phyloP scores from a whole-genome alignment of 2,329 filamentous ascomycete genomes.

The Xylariomycetidae sp. region DNA sequence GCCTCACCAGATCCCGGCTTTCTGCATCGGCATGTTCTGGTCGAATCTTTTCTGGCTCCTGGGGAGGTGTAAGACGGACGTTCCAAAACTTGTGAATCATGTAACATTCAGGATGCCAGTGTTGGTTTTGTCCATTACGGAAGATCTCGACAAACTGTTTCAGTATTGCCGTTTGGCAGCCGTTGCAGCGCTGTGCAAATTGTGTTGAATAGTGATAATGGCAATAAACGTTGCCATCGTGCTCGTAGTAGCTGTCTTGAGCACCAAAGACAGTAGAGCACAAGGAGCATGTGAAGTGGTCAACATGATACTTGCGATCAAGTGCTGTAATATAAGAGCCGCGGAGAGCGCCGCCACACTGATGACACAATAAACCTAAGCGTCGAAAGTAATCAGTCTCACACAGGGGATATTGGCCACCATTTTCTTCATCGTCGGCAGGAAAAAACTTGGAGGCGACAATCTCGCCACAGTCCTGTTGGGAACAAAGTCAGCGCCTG shows the following conservation, averaged over 20 bases:
- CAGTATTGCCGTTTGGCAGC: conserved; percentile 92
- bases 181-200: conserved; percentile 93
- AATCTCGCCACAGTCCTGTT: conserved; percentile 95
- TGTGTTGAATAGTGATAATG: conserved; percentile 98
- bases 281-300: conserved; percentile 97
- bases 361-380: conserved; percentile 83
- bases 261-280: conserved; percentile 98
- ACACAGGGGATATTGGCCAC: conserved; percentile 87
- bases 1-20: conserved; percentile 70
- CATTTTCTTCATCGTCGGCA: conserved; percentile 82
- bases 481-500: no score
- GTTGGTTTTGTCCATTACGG: conserved; percentile 94
- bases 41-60: conserved; percentile 42
- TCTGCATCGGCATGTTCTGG: conserved; percentile 49
- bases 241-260: conserved; percentile 98
- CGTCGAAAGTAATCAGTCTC: conserved; percentile 97
- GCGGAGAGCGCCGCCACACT: conserved; percentile 86
- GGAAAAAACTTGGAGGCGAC: conserved; percentile 99
- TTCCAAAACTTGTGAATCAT: conserved; percentile 99
- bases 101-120: conserved; percentile 99
- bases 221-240: conserved; percentile 93
- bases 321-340: conserved; percentile 98
- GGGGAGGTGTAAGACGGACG: conserved; percentile 70
- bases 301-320: conserved; percentile 97
- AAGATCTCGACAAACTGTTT: conserved; percentile 99